These are phyloP conservation scores for Paraconiothyrium brasiliense DNA, from an alignment of 2,329 filamentous ascomycete genomes.

Conservation along the genomic window DNA sequence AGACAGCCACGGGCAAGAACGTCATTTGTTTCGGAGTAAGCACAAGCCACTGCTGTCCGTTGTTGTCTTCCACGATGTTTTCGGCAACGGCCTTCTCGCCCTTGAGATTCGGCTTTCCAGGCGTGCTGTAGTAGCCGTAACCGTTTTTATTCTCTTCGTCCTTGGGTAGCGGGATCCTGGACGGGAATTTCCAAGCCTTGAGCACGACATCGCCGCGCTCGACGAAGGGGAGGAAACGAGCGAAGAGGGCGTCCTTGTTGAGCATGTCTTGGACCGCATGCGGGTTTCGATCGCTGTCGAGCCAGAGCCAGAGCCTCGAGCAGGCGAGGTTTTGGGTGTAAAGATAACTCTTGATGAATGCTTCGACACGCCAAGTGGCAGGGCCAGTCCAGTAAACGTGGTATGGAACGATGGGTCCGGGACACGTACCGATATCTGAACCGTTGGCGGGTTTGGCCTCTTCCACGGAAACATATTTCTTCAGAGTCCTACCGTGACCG, in stretches of 20 bases:
- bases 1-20: slow-evolving; percentile 66
- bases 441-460: slow-evolving; percentile 51
- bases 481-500: slow-evolving; percentile 51
- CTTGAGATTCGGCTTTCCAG: slow-evolving; percentile 54
- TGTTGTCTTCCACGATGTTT: slow-evolving; percentile 60
- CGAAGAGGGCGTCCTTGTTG: slow-evolving; percentile 61
- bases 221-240: slow-evolving; percentile 63
- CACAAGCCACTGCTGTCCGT: slow-evolving; percentile 63
- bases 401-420: slow-evolving; percentile 65
- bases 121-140: slow-evolving; percentile 60
- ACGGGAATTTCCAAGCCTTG: slow-evolving; percentile 64
- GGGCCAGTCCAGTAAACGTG: slow-evolving; percentile 67
- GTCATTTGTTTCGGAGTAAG: slow-evolving; percentile 66
- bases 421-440: slow-evolving; percentile 58
- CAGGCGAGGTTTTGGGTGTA: slow-evolving; percentile 67
- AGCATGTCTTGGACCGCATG: slow-evolving; percentile 62
- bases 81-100: slow-evolving; percentile 59
- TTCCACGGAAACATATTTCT: slow-evolving; percentile 48
- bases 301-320: slow-evolving; percentile 63
- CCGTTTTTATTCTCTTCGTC: slow-evolving; percentile 59
- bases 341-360: slow-evolving; percentile 66
- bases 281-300: slow-evolving; percentile 63
- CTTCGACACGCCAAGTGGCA: slow-evolving; percentile 65
- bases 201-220: slow-evolving; percentile 63
- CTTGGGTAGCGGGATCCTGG: slow-evolving; percentile 61